These are phyloP conservation scores for Escovopsis sp. DNA, from an alignment of 2,329 filamentous ascomycete species.

Conservation along the genomic window DNA sequence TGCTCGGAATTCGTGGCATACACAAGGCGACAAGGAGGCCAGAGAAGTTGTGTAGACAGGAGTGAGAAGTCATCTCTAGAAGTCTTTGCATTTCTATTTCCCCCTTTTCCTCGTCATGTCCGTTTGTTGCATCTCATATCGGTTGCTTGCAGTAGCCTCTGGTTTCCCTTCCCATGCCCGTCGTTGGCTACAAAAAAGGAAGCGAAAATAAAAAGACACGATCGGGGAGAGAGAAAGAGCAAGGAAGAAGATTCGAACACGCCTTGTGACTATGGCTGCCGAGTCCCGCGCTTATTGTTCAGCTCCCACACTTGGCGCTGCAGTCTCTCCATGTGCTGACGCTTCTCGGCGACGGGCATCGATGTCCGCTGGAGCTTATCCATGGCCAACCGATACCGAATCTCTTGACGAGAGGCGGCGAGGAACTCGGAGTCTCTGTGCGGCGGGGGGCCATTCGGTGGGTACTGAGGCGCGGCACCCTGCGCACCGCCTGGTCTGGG, in stretches of 20 bases:
- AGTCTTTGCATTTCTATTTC: neutral
- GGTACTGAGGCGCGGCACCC: neutral
- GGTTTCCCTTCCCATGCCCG: too few relatives aligned
- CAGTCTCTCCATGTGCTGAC: slow-evolving; percentile 2
- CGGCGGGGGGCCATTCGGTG: neutral
- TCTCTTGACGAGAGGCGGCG: slow-evolving; percentile 26
- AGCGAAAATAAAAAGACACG: too few relatives aligned
- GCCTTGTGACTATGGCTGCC: slow-evolving; percentile 2
- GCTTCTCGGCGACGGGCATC: slow-evolving; percentile 1
- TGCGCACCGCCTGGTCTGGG: neutral
- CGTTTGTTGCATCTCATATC: slow-evolving; percentile 2
- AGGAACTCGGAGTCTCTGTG: neutral
- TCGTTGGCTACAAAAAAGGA: too few relatives aligned
- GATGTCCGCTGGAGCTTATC: slow-evolving; percentile 36
- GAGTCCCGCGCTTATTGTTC: slow-evolving; percentile 3
- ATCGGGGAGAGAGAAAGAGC: neutral
- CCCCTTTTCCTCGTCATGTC: neutral
- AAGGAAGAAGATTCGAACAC: neutral
- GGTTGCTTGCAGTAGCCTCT: slow-evolving; percentile 4
- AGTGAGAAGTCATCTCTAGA: too few relatives aligned
- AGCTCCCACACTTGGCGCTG: slow-evolving; percentile 5
- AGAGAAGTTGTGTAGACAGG: too few relatives aligned
- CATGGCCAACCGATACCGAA: slow-evolving; percentile 49
- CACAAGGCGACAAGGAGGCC: too few relatives aligned
- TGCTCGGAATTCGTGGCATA: too few relatives aligned